Conservation (phyloP, 768 basidiomycete genomes). For the Fistulinella prunicolor region DNA sequence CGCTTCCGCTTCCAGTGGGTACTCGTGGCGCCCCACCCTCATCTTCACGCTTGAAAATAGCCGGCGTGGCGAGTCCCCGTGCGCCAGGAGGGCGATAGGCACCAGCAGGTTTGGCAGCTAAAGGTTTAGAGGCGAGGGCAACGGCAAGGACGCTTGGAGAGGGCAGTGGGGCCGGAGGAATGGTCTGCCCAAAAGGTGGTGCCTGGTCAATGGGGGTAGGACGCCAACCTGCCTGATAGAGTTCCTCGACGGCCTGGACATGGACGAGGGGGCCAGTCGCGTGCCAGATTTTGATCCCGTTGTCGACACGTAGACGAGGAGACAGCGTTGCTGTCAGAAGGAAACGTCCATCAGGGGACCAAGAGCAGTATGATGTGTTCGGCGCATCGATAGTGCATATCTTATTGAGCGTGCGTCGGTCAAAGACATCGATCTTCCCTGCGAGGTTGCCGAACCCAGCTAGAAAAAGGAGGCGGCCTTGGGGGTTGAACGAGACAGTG, state of each 20-base stretch:
- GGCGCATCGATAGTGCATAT: constrained; percentile 81
- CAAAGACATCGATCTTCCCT: constrained; percentile 90
- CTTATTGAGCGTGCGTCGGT: constrained; percentile 81
- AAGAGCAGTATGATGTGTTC: constrained; percentile 92
- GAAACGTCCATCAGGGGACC: constrained; percentile 92
- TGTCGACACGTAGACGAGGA: constrained; percentile 93
- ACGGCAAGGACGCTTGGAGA: constrained; percentile 52
- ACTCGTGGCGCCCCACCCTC: constrained; percentile 67
- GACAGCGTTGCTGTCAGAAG: constrained; percentile 95
- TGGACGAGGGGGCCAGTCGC: constrained; percentile 87
- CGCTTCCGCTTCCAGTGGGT: constrained; percentile 48
- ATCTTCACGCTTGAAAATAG: constrained; percentile 89
- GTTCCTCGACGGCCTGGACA: constrained; percentile 76
- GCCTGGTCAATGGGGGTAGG: constrained; percentile 65
- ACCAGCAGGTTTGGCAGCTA: constrained; percentile 66
- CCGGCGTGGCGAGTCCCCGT: constrained; percentile 82
- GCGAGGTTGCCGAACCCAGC: constrained; percentile 98
- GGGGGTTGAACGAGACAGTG: constrained; percentile 92
- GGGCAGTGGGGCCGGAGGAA: constrained; percentile 70
- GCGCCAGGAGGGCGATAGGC: constrained; percentile 95
- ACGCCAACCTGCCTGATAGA: constrained; percentile 87
- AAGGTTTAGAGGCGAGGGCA: constrained; percentile 51
- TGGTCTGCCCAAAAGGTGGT: constrained; percentile 60
- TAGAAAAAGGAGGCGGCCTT: constrained; percentile 81
- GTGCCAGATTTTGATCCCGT: constrained; percentile 96